Percentiles rank a stretch among this genome's conserved stretches.
Conservation (phyloP, 495 filamentous ascomycete species). For the Annulohypoxylon stygium region DNA sequence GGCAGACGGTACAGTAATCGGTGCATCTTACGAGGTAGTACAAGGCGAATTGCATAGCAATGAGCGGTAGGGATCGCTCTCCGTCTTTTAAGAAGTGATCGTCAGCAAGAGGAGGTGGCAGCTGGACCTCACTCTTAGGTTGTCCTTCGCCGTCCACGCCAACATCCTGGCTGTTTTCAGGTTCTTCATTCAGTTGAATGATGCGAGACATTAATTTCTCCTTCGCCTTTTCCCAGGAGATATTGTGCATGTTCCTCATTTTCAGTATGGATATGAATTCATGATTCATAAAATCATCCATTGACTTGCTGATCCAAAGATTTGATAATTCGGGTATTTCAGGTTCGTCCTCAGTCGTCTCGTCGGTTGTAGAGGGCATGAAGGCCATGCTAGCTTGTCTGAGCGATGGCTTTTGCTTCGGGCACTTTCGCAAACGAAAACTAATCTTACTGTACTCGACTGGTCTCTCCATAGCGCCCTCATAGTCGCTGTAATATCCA, state of each 20-base stretch:
- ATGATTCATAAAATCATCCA: conserved; percentile 77
- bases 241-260: conserved; percentile 64
- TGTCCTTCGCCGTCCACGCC: conserved; percentile 17
- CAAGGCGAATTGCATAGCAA: conserved; percentile 84
- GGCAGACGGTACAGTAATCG: conserved; percentile 90
- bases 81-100: conserved; percentile 37
- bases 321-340: conserved; percentile 53
- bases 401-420: conserved; percentile 67
- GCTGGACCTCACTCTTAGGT: conserved; percentile 13
- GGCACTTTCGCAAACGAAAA: conserved; percentile 67
- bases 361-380: conserved; percentile 12
- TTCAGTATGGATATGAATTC: conserved; percentile 74
- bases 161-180: too few species aligned
- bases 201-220: conserved; percentile 53
- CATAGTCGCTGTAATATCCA: conserved; percentile 67
- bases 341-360: not conserved
- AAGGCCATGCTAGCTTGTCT: conserved; percentile 68
- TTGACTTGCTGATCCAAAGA: conserved; percentile 78
- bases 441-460: not conserved
- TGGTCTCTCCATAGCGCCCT: conserved; percentile 45
- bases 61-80: conserved; percentile 71
- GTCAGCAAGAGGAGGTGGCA: conserved; percentile 27
- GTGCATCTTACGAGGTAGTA: conserved; percentile 86
- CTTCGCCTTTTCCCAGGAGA: conserved; percentile 82
- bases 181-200: not conserved